Evolutionary conservation across 441 rosid genomes (phyloP).

Genomic region (Macaranga tanarius): DNA sequence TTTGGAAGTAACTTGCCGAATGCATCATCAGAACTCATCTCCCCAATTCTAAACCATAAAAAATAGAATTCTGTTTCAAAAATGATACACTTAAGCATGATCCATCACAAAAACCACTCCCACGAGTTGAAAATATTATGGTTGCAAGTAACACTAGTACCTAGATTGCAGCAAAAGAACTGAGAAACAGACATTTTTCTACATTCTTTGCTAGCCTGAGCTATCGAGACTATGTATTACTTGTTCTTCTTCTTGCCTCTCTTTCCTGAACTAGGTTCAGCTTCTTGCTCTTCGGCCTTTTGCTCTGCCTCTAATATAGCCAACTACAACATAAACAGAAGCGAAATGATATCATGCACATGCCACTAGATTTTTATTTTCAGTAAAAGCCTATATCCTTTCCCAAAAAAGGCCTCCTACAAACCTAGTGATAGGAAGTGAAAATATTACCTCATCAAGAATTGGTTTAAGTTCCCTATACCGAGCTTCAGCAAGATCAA

Average conservation of each 20-base stretch:
- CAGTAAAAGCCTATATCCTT: not conserved
- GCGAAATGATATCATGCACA: not conserved
- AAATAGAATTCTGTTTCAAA: too few relatives aligned
- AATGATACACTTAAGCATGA: too few relatives aligned
- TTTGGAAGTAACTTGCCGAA: too few relatives aligned
- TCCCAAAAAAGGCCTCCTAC: not conserved
- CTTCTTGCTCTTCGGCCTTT: conserved; percentile 92
- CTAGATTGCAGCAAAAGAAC: not conserved
- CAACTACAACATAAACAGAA: conserved; percentile 44
- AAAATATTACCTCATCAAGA: conserved; percentile 74
- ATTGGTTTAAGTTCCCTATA: conserved; percentile 89
- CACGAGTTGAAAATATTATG: not conserved
- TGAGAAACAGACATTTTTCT: too few relatives aligned
- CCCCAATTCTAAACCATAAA: too few relatives aligned
- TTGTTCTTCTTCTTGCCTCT: conserved; percentile 71
- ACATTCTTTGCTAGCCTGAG: not conserved
- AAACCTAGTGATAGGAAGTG: conserved; percentile 5
- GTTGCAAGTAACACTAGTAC: not conserved
- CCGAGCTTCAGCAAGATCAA: conserved; percentile 89
- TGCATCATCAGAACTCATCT: too few relatives aligned
- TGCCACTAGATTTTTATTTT: not conserved
- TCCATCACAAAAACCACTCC: too few relatives aligned
- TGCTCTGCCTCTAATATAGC: conserved; percentile 90
- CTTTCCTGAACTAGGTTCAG: conserved; percentile 69
- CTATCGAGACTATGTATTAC: not conserved